Percentiles rank a stretch among this genome's conserved stretches.
Evolutionary conservation across 140 eudicot species (phyloP).

Genomic region (Cichorium intybus): DNA sequence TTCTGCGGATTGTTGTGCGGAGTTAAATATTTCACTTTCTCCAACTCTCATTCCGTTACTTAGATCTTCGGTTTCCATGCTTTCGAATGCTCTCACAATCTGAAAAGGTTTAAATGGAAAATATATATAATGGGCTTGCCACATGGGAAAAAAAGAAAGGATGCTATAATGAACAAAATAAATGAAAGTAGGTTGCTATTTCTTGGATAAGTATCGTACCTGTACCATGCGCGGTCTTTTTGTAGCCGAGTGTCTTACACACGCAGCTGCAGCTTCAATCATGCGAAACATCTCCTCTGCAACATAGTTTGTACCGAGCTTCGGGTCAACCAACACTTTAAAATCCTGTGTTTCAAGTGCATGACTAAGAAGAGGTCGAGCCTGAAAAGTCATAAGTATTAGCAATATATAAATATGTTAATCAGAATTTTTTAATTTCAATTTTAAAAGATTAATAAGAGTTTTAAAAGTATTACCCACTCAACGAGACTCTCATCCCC

Average conservation of each 20-base stretch:
- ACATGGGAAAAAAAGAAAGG: no score
- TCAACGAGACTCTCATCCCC: conserved; percentile 90
- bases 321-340: conserved; percentile 63
- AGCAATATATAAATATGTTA: background rate
- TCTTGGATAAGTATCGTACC: no score
- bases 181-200: no score
- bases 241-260: conserved; percentile 74
- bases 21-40: conserved; percentile 59
- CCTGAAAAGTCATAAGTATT: conserved; percentile 40
- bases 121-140: background rate
- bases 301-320: conserved; percentile 50
- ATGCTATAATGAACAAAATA: no score
- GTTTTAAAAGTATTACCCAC: conserved; percentile 39
- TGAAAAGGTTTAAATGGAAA: conserved; percentile 18
- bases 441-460: background rate
- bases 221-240: conserved; percentile 92
- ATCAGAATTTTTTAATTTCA: background rate
- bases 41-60: conserved; percentile 89
- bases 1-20: conserved; percentile 74
- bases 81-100: conserved; percentile 82
- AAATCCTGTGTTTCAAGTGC: conserved; percentile 68
- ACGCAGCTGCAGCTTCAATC: conserved; percentile 93
- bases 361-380: conserved; percentile 76
- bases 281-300: conserved; percentile 65
- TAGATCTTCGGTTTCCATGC: conserved; percentile 51